Evolutionary conservation across 208 protist species (phyloP).

Genomic region (Trypanosoma conorhini): DNA sequence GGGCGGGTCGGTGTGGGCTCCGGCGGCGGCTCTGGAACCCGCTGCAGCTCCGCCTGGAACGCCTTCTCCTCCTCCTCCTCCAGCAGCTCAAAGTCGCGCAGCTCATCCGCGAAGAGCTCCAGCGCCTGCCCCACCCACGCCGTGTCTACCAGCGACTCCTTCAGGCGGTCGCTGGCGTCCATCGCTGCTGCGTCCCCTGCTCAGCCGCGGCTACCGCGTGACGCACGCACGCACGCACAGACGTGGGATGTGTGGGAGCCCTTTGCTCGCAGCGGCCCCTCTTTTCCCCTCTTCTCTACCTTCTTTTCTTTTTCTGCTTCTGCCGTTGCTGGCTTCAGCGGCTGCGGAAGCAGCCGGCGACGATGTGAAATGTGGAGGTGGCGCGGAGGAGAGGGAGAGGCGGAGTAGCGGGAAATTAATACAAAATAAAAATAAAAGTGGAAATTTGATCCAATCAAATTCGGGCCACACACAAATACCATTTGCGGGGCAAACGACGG

Average conservation of each 20-base stretch:
- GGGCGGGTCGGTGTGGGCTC: not conserved
- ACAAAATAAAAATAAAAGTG: not conserved
- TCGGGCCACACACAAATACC: not conserved
- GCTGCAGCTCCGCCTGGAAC: conserved; percentile 27
- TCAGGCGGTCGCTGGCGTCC: conserved; percentile 39
- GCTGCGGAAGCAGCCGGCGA: not conserved
- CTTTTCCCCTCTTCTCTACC: not conserved
- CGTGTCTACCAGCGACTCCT: conserved; percentile 39
- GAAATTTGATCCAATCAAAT: not conserved
- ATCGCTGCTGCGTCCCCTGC: conserved; percentile 8
- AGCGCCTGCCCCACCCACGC: conserved; percentile 50
- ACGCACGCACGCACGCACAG: not conserved
- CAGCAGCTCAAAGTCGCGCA: conserved; percentile 57
- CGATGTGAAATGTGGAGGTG: not conserved
- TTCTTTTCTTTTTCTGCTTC: not conserved
- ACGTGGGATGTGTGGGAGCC: not conserved
- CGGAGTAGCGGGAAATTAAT: no score
- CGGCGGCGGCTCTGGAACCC: not conserved
- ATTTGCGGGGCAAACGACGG: not conserved
- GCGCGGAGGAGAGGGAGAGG: no score
- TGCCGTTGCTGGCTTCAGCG: not conserved
- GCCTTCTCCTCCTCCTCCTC: conserved; percentile 37
- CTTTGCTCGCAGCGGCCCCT: not conserved
- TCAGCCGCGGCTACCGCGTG: not conserved
- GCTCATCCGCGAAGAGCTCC: conserved; percentile 56